These are phyloP conservation scores for Aspergillus carbonarius DNA, from an alignment of 2,329 filamentous ascomycete genomes.

Conservation along the genomic window DNA sequence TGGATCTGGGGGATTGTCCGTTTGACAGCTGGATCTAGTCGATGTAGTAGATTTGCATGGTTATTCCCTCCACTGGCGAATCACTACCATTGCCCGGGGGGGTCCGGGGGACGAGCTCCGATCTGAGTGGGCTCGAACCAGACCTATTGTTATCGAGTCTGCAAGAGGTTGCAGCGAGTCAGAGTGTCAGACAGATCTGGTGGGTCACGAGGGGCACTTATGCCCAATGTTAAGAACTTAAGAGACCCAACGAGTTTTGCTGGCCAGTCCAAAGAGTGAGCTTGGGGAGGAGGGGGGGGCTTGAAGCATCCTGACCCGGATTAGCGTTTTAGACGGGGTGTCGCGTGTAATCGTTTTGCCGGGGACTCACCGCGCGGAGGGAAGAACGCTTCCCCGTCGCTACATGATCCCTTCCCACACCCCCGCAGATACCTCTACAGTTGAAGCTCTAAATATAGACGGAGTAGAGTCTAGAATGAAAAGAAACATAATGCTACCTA, in stretches of 20 bases:
- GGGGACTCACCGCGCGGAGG: neutral
- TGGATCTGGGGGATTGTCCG: neutral
- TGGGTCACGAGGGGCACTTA: neutral
- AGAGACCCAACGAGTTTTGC: neutral
- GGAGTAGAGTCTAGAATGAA: too few species aligned
- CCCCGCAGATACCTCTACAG: neutral
- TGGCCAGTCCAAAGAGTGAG: neutral
- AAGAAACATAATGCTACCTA: neutral
- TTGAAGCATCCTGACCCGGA: conserved; percentile 1
- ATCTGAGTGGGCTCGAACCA: neutral
- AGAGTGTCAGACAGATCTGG: neutral
- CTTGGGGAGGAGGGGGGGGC: neutral
- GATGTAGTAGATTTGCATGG: neutral
- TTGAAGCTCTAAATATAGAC: too few species aligned
- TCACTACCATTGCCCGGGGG: neutral
- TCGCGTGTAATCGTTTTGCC: conserved; percentile 3
- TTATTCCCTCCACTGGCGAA: neutral
- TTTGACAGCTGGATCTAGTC: neutral
- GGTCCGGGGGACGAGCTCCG: neutral
- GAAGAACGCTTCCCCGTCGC: conserved; percentile 3
- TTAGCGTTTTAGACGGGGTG: neutral
- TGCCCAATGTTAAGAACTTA: neutral
- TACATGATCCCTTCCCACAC: neutral
- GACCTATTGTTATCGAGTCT: neutral
- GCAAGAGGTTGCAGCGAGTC: neutral